Evolutionary conservation across 2,329 filamentous ascomycete genomes (phyloP), one percentile per base, ranked within the genome.

Genomic region (Apiospora koreana): DNA sequence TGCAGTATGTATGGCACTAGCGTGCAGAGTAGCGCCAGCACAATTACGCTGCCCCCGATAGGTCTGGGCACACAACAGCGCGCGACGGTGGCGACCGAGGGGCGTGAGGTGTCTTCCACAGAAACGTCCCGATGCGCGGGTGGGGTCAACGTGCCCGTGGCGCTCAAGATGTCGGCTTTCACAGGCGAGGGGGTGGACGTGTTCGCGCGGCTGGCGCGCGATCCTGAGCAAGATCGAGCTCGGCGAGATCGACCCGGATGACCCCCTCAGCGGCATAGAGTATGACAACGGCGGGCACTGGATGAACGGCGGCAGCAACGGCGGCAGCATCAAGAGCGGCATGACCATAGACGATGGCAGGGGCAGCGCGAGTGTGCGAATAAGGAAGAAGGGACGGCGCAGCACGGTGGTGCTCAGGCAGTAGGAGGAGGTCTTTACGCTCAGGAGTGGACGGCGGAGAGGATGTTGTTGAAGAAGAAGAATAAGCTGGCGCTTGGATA

Each of bases 201-300:
- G 5, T 99, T 99, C 80, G 88, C 89, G 67, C 87, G 95, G 67
- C 85, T 99, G 70, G 96, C 95, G 35, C 85, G 94, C 70, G 98
- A 98, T 99, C 72, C 84, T 99, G 68, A 97, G 96, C 68, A 97
- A 98, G 84, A 98, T 99, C 77, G 96, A 99, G 84, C 86, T 98
- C 10, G 96, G 96, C 23, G 96, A 98, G 79, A 97, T 98, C 70
- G 95, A 99, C 79, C 96, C 96, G 8, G 95, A 98, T 81, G 95
- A 99, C 81, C 95, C 95, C 16, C 93, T 94, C 84, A 97, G 94
- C 80, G 96, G 96, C 16, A 98, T 99, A 73, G 96, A 98, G 81
- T 99, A 98, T 81, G 96, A 93, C 43, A 93, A 95, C 79, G 87
- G 90, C 16, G 91, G 91, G 2, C 86, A 81, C 21, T 93, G 91